Conservation (phyloP, 2,329 filamentous ascomycete species). For the Neopestalotiopsis sp. region DNA sequence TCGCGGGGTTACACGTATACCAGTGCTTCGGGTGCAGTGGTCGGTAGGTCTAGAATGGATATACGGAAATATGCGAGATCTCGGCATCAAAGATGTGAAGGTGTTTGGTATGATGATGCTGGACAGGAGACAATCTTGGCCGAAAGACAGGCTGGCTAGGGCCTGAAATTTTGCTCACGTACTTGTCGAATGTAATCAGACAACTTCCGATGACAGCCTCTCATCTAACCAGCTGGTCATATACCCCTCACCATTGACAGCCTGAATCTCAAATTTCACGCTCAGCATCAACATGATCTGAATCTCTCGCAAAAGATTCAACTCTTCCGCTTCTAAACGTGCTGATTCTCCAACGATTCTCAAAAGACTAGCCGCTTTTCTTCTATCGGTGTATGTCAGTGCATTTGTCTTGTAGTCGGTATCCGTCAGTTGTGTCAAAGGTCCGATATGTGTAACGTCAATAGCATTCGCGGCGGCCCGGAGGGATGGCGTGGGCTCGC, state of each 20-base stretch:
- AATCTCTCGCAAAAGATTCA: constrained; percentile 59
- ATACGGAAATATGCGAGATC: neutral
- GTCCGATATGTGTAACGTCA: no score
- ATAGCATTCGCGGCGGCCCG: neutral
- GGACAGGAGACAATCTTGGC: neutral
- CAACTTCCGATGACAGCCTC: constrained; percentile 35
- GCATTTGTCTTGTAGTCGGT: constrained; percentile 34
- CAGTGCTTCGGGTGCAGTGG: neutral
- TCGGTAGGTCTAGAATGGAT: neutral
- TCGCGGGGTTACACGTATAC: neutral
- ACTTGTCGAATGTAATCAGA: neutral
- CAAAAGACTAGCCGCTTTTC: constrained; percentile 60
- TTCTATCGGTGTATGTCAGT: constrained; percentile 63
- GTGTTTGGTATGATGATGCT: neutral
- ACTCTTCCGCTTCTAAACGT: constrained; percentile 36
- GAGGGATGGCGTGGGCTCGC: no score
- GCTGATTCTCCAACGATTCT: constrained; percentile 41
- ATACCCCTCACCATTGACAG: constrained; percentile 62
- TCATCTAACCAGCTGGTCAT: constrained; percentile 56
- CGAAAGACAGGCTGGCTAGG: neutral
- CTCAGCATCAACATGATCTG: constrained; percentile 78
- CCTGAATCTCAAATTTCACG: constrained; percentile 79
- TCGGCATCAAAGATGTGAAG: neutral
- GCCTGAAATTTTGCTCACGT: no score
- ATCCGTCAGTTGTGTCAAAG: neutral